phyloP scores from a whole-genome alignment of 225 moss, liverwort and hornwort species.

The Bryum argenteum region DNA sequence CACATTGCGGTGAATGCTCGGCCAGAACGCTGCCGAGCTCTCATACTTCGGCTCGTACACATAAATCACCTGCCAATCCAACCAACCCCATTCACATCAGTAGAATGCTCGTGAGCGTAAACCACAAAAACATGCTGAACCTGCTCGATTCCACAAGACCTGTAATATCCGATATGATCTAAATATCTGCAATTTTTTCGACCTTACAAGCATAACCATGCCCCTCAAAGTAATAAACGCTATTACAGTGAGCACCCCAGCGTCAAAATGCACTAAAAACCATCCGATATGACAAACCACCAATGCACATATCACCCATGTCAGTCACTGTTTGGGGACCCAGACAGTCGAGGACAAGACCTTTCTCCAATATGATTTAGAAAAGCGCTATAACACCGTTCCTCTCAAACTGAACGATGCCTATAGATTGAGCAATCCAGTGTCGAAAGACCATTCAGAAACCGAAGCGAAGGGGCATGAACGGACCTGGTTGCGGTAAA shows the following conservation, averaged over 20 bases:
- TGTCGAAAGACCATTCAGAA: background rate
- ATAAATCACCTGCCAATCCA: conserved; percentile 68
- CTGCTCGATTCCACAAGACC: no score
- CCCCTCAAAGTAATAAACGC: no score
- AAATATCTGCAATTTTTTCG: no score
- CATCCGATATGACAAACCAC: no score
- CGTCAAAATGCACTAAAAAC: no score
- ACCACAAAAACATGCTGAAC: no score
- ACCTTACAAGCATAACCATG: no score
- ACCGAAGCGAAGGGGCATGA: background rate
- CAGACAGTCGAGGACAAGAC: background rate
- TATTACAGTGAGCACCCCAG: no score
- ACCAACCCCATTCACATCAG: conserved; percentile 3
- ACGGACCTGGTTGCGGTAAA: conserved; percentile 85
- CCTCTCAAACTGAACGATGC: background rate
- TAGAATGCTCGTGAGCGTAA: no score
- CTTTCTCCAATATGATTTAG: background rate
- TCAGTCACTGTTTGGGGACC: no score
- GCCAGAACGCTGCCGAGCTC: conserved; percentile 83
- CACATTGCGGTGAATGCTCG: conserved; percentile 69
- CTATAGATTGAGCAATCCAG: background rate
- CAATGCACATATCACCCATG: no score
- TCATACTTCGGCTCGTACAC: conserved; percentile 80
- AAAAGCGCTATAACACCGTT: background rate
- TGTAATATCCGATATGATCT: no score